phyloP scores from a whole-genome alignment of 1,284 basidiomycete species.

The Xanthoconium separans region DNA sequence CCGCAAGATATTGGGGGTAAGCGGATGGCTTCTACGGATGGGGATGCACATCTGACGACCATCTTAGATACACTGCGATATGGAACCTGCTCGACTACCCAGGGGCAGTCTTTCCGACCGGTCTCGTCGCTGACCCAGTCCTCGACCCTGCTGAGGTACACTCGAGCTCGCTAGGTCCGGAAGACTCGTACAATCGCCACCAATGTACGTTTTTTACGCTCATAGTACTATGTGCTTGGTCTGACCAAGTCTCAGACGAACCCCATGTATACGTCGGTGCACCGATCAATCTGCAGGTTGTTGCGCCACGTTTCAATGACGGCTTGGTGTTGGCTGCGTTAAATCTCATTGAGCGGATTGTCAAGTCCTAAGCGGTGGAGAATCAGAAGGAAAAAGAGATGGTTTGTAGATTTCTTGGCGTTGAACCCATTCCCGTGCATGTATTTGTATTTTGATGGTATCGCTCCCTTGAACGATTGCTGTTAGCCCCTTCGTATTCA shows the following conservation, averaged over 20 bases:
- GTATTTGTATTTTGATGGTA: too few relatives aligned
- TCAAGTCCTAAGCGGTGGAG: not conserved
- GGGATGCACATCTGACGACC: not conserved
- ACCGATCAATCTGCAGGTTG: slow-evolving; percentile 23
- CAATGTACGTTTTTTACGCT: slow-evolving; percentile 12
- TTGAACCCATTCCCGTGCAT: too few relatives aligned
- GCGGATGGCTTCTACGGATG: not conserved
- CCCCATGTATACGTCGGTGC: slow-evolving; percentile 9
- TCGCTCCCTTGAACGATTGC: too few relatives aligned
- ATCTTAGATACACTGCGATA: slow-evolving; percentile 22
- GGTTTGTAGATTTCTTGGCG: not conserved
- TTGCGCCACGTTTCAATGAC: slow-evolving; percentile 22
- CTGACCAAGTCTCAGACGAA: slow-evolving; percentile 19
- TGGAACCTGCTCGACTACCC: slow-evolving; percentile 33
- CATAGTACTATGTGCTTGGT: too few relatives aligned
- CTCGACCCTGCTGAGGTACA: slow-evolving; percentile 13
- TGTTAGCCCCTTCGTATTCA: too few relatives aligned
- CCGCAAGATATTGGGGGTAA: slow-evolving; percentile 35
- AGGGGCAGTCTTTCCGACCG: slow-evolving; percentile 30
- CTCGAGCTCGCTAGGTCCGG: slow-evolving; percentile 14
- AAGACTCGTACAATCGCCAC: slow-evolving; percentile 22
- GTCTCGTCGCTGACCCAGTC: slow-evolving; percentile 24
- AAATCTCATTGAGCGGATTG: slow-evolving; percentile 1
- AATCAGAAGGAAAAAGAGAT: not conserved
- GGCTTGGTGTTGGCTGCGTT: slow-evolving; percentile 24